A percentile compares a stretch with the other conserved stretches of the same genome.
Conservation (phyloP, 305 asterid genomes). For the Fraxinus paxiana region DNA sequence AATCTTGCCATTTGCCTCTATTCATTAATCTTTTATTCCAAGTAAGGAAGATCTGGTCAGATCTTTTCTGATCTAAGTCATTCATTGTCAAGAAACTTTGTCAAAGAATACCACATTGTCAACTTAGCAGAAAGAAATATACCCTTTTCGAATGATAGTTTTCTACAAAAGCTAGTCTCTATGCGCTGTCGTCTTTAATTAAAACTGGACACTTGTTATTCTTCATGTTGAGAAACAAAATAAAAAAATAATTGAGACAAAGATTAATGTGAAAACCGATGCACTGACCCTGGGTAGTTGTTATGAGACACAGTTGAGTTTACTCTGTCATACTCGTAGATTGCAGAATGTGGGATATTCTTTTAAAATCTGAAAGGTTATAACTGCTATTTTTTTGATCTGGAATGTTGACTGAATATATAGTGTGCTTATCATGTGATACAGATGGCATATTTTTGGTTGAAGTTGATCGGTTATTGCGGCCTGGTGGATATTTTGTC, state of each 20-base stretch:
- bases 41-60: background rate
- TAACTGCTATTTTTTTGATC: background rate
- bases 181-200: background rate
- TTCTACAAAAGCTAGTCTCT: background rate
- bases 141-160: background rate
- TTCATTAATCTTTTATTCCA: background rate
- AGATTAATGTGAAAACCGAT: background rate
- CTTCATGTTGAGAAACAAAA: background rate
- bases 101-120: background rate
- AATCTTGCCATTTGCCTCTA: background rate
- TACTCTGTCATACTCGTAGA: background rate
- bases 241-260: background rate
- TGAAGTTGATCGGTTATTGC: constrained; percentile 86
- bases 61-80: background rate
- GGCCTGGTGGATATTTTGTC: constrained; percentile 99
- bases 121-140: background rate
- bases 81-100: background rate
- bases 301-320: background rate
- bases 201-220: background rate
- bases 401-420: background rate
- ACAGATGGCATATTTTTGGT: constrained; percentile 73
- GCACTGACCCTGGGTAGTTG: background rate
- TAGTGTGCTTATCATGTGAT: constrained; percentile 15
- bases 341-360: background rate
- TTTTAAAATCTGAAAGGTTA: background rate